phyloP scores from a whole-genome alignment of 2,329 filamentous ascomycete genomes.

The Penicillium sp. region DNA sequence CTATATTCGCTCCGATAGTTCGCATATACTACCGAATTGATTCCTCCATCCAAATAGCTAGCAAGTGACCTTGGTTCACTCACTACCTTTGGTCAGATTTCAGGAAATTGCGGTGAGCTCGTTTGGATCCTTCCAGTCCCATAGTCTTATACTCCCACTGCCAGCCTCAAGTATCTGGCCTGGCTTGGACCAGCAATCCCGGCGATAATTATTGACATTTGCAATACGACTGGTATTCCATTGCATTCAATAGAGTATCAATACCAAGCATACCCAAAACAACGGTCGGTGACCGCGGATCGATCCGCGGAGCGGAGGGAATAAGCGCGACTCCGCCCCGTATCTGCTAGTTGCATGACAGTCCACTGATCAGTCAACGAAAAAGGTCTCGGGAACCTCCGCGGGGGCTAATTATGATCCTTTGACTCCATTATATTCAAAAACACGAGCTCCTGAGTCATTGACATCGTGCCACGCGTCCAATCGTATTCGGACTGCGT shows the following conservation, averaged over 20 bases:
- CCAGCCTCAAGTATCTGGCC: background rate
- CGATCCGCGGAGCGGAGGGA: background rate
- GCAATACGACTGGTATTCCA: background rate
- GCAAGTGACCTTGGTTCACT: too few species aligned
- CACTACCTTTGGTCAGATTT: background rate
- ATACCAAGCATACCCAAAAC: background rate
- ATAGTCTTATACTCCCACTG: slow-evolving; percentile 10
- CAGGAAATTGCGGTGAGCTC: background rate
- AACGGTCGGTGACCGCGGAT: background rate
- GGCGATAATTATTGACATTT: background rate
- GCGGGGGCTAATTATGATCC: background rate
- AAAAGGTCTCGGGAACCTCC: background rate
- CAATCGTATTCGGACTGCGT: slow-evolving; percentile 1
- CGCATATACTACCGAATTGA: too few species aligned
- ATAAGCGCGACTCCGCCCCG: background rate
- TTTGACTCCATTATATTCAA: background rate
- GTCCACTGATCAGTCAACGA: background rate
- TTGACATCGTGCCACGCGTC: background rate
- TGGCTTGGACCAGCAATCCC: background rate
- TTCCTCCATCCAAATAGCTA: too few species aligned
- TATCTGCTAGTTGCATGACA: background rate
- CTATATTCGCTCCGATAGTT: background rate
- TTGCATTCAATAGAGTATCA: background rate
- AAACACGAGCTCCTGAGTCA: background rate
- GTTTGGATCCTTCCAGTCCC: background rate